phyloP scores from a whole-genome alignment of 176 grass and related monocot species.

The Musa schizocarpa region DNA sequence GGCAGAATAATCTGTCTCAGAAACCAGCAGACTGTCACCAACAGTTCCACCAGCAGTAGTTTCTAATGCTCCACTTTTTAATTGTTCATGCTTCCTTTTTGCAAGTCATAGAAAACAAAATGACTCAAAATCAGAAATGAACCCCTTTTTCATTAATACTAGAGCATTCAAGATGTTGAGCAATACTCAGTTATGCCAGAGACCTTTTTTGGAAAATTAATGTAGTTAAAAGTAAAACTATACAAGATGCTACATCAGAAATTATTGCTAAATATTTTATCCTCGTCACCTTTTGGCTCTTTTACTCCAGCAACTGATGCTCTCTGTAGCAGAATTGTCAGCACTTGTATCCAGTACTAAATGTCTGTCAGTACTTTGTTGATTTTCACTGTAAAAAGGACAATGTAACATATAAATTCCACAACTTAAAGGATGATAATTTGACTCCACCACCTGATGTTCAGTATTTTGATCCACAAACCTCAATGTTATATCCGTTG shows the following conservation, averaged over 20 bases:
- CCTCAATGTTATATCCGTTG: constrained; percentile 3
- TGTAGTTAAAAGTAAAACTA: too few relatives aligned
- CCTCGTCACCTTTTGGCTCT: not conserved
- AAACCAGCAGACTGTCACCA: too few relatives aligned
- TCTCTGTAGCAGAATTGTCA: not conserved
- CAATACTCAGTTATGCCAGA: too few relatives aligned
- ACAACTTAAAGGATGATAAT: not conserved
- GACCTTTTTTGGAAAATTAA: not conserved
- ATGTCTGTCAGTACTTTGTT: not conserved
- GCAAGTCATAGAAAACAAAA: too few relatives aligned
- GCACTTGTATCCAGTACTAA: not conserved
- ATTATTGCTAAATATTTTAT: not conserved
- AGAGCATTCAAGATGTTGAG: too few relatives aligned
- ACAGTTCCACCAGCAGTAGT: too few relatives aligned
- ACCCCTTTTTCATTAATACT: too few relatives aligned
- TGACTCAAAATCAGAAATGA: too few relatives aligned
- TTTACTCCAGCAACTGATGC: not conserved
- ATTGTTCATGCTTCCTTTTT: too few relatives aligned
- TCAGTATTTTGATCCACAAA: not conserved
- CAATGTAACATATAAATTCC: not conserved
- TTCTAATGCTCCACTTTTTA: too few relatives aligned
- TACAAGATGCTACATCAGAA: not conserved
- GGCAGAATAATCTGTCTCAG: too few relatives aligned
- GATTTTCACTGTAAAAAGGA: constrained; percentile 6
- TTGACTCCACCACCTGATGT: not conserved